Percentiles rank a stretch among this genome's conserved stretches.
Conservation (phyloP, 345 rosid species). For the Salix brachista region DNA sequence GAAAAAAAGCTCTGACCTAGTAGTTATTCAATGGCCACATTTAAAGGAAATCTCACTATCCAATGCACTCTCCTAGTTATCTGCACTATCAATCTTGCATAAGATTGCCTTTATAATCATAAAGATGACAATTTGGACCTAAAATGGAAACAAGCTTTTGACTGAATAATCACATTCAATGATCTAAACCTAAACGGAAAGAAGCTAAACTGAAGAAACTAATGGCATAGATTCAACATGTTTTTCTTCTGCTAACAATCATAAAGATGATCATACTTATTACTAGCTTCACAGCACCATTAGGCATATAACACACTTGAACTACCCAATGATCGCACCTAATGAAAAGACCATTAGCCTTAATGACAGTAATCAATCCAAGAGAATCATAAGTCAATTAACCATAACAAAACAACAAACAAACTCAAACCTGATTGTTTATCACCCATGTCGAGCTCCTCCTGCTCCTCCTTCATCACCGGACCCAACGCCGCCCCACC, state of each 20-base stretch:
- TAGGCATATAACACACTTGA: background rate
- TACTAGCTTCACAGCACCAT: too few relatives aligned
- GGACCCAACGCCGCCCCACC: slow-evolving; percentile 40
- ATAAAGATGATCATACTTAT: background rate
- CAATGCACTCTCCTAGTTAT: background rate
- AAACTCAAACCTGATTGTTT: slow-evolving; percentile 40
- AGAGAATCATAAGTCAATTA: background rate
- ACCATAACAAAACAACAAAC: background rate
- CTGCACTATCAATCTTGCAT: background rate
- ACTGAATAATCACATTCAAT: background rate
- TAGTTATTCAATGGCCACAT: background rate
- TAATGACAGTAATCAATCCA: background rate
- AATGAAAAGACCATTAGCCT: background rate
- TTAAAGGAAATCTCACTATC: background rate
- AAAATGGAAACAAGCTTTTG: slow-evolving; percentile 2
- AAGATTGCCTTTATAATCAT: background rate
- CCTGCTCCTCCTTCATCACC: slow-evolving; percentile 54
- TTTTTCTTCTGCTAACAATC: background rate
- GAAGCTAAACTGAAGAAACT: background rate
- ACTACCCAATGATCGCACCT: background rate
- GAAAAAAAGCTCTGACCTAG: background rate
- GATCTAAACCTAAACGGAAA: background rate
- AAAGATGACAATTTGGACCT: background rate
- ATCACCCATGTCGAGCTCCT: slow-evolving; percentile 47
- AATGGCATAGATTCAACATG: background rate